These are phyloP conservation scores for Neoboletus magnificus DNA, from an alignment of 768 basidiomycete species.

Conservation along the genomic window DNA sequence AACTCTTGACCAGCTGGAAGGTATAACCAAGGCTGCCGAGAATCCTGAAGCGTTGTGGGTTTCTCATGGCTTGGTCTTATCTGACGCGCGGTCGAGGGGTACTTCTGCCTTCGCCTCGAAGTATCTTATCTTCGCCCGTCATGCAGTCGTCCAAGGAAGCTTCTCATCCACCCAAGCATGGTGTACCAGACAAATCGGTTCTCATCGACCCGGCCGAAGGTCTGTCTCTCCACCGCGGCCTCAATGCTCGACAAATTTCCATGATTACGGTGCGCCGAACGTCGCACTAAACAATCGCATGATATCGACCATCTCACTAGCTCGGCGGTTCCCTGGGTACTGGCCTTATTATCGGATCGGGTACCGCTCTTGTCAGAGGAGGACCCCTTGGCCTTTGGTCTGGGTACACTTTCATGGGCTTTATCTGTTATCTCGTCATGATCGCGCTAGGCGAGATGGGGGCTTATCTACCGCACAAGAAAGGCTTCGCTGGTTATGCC, in stretches of 20 bases:
- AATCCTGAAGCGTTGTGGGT: neutral
- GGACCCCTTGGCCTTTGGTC: constrained; percentile 48
- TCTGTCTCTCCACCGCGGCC: constrained; percentile 44
- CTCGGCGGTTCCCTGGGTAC: constrained; percentile 53
- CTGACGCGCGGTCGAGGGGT: neutral
- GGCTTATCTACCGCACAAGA: constrained; percentile 54
- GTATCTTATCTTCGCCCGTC: neutral
- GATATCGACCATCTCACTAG: constrained; percentile 17
- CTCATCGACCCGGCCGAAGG: constrained; percentile 35
- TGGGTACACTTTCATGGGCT: constrained; percentile 47
- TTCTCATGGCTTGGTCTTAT: constrained; percentile 5
- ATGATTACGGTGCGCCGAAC: constrained; percentile 47
- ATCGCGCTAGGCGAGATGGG: constrained; percentile 40
- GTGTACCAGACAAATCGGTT: constrained; percentile 3
- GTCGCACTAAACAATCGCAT: neutral
- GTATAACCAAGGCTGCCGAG: neutral
- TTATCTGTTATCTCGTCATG: constrained; percentile 61
- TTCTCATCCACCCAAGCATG: neutral
- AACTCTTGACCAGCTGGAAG: neutral
- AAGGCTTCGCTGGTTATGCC: constrained; percentile 55
- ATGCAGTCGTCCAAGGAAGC: neutral
- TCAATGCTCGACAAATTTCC: constrained; percentile 51
- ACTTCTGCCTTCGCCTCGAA: neutral
- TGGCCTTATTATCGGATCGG: constrained; percentile 56
- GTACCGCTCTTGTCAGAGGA: constrained; percentile 53